A percentile compares a stretch with the other conserved stretches of the same genome.
These are phyloP conservation scores for Nepenthes mirabilis DNA, from an alignment of 148 eudicot genomes.

Conservation along the genomic window DNA sequence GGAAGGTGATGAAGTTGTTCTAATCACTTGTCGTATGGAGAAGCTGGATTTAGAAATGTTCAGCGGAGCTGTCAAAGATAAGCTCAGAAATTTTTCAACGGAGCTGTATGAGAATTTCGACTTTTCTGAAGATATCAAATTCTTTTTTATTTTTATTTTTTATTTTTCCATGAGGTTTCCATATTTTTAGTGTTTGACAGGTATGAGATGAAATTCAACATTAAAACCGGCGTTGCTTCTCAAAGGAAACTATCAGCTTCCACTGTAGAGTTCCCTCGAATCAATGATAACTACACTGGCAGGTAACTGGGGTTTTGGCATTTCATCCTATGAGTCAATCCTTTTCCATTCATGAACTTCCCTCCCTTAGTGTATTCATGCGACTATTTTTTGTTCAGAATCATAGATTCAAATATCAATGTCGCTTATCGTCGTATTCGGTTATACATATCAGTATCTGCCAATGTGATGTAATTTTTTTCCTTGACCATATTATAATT, in stretches of 20 bases:
- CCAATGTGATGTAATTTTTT: too few species aligned
- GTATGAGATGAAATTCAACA: slow-evolving; percentile 96
- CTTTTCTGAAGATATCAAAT: background rate
- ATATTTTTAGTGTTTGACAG: slow-evolving; percentile 17
- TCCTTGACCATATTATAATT: too few species aligned
- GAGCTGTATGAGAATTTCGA: slow-evolving; percentile 50
- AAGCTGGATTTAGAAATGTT: slow-evolving; percentile 79
- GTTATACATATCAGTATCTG: too few species aligned
- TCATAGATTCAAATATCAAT: too few species aligned
- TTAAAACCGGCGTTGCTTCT: slow-evolving; percentile 64
- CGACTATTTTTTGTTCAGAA: too few species aligned
- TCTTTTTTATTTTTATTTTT: background rate
- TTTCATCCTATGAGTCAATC: background rate
- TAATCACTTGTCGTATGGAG: slow-evolving; percentile 70
- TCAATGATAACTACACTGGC: slow-evolving; percentile 83
- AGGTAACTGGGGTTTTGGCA: slow-evolving; percentile 29
- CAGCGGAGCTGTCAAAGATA: slow-evolving; percentile 38
- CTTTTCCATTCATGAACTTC: background rate
- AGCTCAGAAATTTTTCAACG: slow-evolving; percentile 54
- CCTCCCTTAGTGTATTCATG: background rate
- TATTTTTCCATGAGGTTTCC: background rate
- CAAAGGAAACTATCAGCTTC: slow-evolving; percentile 75
- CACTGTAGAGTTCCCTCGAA: slow-evolving; percentile 87
- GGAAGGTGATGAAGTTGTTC: slow-evolving; percentile 91
- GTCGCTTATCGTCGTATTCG: too few species aligned